phyloP scores from a whole-genome alignment of 768 basidiomycete genomes.

The Pulveroboletus sp. region DNA sequence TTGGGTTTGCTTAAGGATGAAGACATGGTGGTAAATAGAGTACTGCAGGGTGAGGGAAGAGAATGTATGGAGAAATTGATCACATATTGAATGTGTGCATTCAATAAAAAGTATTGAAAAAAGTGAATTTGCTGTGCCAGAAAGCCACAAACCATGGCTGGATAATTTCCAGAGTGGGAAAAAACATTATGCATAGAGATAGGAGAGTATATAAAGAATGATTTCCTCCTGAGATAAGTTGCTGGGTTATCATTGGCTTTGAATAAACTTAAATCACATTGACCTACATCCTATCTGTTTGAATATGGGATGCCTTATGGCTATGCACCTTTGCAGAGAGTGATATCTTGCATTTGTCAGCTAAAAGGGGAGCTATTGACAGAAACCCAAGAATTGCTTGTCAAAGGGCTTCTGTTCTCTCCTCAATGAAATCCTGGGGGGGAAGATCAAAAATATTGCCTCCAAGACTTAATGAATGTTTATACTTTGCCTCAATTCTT shows the following conservation, averaged over 20 bases:
- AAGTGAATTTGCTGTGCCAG: slow-evolving; percentile 43
- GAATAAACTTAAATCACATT: not conserved
- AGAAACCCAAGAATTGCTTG: slow-evolving; percentile 79
- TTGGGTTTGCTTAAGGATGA: slow-evolving; percentile 65
- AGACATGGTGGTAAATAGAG: slow-evolving; percentile 68
- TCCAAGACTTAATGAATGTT: not conserved
- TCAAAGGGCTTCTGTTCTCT: slow-evolving; percentile 63
- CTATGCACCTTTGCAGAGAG: slow-evolving; percentile 54
- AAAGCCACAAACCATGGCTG: slow-evolving; percentile 60
- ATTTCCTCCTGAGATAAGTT: slow-evolving; percentile 37
- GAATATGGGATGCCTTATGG: slow-evolving; percentile 63
- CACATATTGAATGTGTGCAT: slow-evolving; percentile 29
- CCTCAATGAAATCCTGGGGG: slow-evolving; percentile 42
- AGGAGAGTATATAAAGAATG: slow-evolving; percentile 74
- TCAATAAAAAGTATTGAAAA: slow-evolving; percentile 30
- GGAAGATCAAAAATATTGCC: slow-evolving; percentile 1
- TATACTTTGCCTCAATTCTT: slow-evolving; percentile 38
- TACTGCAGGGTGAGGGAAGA: slow-evolving; percentile 37
- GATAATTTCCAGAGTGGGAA: slow-evolving; percentile 79
- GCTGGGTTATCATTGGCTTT: slow-evolving; percentile 19
- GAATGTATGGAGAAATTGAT: slow-evolving; percentile 36
- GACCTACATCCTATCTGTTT: slow-evolving; percentile 61
- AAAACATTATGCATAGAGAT: slow-evolving; percentile 82
- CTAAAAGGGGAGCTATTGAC: slow-evolving; percentile 72
- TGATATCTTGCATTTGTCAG: slow-evolving; percentile 76